Conservation (phyloP, 1,284 basidiomycete species). For the Cutaneotrichosporon sp. region DNA sequence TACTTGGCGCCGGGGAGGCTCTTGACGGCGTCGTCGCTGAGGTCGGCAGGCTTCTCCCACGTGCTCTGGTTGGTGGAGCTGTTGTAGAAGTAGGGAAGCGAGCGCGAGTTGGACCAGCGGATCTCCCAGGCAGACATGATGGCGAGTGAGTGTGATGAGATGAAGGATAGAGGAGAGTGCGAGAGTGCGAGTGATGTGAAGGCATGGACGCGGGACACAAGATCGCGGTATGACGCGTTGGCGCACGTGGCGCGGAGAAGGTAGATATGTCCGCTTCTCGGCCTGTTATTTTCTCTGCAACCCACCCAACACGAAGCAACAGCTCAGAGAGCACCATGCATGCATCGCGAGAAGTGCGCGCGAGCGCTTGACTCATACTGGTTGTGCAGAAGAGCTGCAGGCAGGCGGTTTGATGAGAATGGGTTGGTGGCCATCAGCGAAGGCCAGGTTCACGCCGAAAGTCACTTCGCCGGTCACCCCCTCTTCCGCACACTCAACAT, state of each 20-base stretch:
- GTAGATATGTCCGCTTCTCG: not conserved
- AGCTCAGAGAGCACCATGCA: too few relatives aligned
- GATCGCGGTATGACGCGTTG: not conserved
- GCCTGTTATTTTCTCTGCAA: not conserved
- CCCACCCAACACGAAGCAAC: too few relatives aligned
- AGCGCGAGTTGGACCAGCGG: constrained; percentile 75
- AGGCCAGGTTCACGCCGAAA: not conserved
- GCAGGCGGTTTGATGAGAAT: too few relatives aligned
- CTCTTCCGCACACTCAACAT: not conserved
- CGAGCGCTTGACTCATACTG: too few relatives aligned
- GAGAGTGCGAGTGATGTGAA: not conserved
- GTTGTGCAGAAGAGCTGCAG: too few relatives aligned
- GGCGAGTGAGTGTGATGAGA: not conserved
- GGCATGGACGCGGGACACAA: not conserved
- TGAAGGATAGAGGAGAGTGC: not conserved
- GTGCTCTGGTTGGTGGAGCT: constrained; percentile 66
- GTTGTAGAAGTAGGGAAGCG: constrained; percentile 90
- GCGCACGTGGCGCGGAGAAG: not conserved
- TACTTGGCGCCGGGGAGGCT: constrained; percentile 67
- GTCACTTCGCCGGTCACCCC: not conserved
- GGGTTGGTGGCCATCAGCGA: too few relatives aligned
- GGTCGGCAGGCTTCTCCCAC: constrained; percentile 77
- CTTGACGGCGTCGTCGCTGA: constrained; percentile 65
- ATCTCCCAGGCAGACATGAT: constrained; percentile 66
- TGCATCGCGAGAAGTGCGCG: too few relatives aligned